Base-by-base conservation (phyloP, 108 stramenopile genomes). In the Skeletonema marinoi region DNA sequence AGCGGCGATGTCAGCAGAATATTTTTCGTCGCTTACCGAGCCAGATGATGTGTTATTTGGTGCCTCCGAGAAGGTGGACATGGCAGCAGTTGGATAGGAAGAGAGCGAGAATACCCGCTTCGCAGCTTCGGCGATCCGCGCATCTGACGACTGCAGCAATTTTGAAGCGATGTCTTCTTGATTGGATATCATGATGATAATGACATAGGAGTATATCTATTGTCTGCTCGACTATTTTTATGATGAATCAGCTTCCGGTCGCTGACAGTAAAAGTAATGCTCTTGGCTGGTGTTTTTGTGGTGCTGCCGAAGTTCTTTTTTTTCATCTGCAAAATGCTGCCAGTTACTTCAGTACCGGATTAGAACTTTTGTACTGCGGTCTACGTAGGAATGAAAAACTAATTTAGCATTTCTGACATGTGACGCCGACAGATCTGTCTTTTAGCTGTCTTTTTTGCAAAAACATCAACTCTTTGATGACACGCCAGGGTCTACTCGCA, bases 91-190 rank as follows among this genome's bases (percentile, higher is more conserved):
- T 1, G 56, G 11, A 44, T 32, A 42, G 16, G 33, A 68, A 5
- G 73, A 65, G 32, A 68, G 65, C 42, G 81, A 72, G 41, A 82
- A 82, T 0, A 82, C 81, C 1, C 81, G 81, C 65, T 82, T 82
- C 56, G 81, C 81, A 10, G 81, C 81, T 66, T 82, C 81, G 41
- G 81, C 81, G 44, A 82, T 82, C 19, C 81, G 41, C 19, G 75
- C 75, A 66, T 82, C 75, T 38, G 81, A 16, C 29, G 81, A 82
- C 21, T 82, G 81, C 51, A 82, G 64, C 32, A 82, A 66, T 36
- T 76, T 74, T 16, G 81, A 82, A 3, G 81, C 75, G 32, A 82
- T 82, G 41, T 82, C 75, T 6, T 72, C 74, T 66, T 41, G 54
- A 56, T 25, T 56, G 25, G 25, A 25, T 56, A 56, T 56, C 54